Percentiles rank a stretch among this genome's conserved stretches.
Evolutionary conservation across 257 asterid genomes (phyloP).

Genomic region (Solanum raphanifolium): DNA sequence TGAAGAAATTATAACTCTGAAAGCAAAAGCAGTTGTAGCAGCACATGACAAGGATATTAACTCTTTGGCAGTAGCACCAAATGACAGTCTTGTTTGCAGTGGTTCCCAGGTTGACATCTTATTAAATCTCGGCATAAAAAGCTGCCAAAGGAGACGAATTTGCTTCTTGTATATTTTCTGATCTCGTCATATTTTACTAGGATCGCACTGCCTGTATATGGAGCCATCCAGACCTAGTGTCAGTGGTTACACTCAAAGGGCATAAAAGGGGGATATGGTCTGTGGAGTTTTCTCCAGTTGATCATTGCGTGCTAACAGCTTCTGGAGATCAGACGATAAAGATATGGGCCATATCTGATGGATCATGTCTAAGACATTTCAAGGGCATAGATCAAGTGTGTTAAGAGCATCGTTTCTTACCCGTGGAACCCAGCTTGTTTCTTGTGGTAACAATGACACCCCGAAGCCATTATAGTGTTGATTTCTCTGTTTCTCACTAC

Average conservation of each 20-base stretch:
- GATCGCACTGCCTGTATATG: conserved; percentile 91
- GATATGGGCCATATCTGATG: conserved; percentile 90
- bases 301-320: conserved; percentile 87
- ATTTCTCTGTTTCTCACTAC: not conserved
- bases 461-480: not conserved
- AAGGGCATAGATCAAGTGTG: conserved; percentile 90
- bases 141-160: not conserved
- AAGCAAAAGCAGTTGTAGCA: conserved; percentile 78
- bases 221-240: conserved; percentile 83
- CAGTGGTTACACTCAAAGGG: conserved; percentile 66
- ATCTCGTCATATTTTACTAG: conserved; percentile 32
- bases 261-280: conserved; percentile 97
- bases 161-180: not conserved
- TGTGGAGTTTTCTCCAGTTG: conserved; percentile 98
- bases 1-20: conserved; percentile 44
- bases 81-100: conserved; percentile 92
- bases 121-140: not conserved
- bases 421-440: conserved; percentile 81
- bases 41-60: conserved; percentile 97
- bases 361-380: conserved; percentile 88
- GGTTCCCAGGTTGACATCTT: conserved; percentile 68
- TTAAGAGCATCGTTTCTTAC: conserved; percentile 78
- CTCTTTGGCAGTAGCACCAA: conserved; percentile 80
- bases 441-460: conserved; percentile 55
- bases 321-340: conserved; percentile 93